Base-by-base conservation (phyloP, 345 rosid genomes). In the Orychophragmus violaceus region DNA sequence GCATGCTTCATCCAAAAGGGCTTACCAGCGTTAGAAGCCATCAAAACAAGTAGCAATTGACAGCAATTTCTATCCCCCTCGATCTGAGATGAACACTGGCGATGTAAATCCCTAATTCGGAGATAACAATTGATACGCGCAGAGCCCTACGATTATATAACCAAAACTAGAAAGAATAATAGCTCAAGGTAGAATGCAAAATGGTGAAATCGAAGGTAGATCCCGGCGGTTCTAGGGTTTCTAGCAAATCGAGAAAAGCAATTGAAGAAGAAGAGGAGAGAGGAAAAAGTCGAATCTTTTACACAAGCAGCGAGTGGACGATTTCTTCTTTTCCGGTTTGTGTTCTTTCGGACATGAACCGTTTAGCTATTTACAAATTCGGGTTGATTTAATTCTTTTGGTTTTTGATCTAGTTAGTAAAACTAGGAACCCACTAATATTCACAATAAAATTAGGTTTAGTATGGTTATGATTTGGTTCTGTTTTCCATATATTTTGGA, bases 1-100 rank as follows among this genome's bases (percentile, higher is more conserved):
- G 97, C 99, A 57, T 90, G 97, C 71, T 94, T 94, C 87, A 88
- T 78, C 99, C 99, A 90, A 70, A 87, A 79, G 35, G 99, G 88
- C 69, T 90, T 94, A 37, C 66, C 65, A 30, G 73, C 77, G 39
- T 60, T 50, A 48, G 78, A 67, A 64, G 84, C 95, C 95, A 85
- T 79, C 24, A 25, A 29, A 27, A 61, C 24, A 7, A 27, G 44
- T 14, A 5, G 5, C 42, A 17, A 62, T 50, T 48, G n/a, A n/a
- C n/a, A n/a, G n/a, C n/a, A n/a, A n/a, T n/a, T 24, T 46, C 60
- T 37, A 18, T 13, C 36, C 5, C 7, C 36, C 9, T 18, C n/a
- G 12, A 48, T 48, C 53, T 48, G 0, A 48, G 16, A 19, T 49
- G 25, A 52, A 21, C 18, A 27, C 57, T 21, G 27, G 5, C 23